Conservation (phyloP, 2,329 filamentous ascomycete species). For the Fusarium dlaminii region DNA sequence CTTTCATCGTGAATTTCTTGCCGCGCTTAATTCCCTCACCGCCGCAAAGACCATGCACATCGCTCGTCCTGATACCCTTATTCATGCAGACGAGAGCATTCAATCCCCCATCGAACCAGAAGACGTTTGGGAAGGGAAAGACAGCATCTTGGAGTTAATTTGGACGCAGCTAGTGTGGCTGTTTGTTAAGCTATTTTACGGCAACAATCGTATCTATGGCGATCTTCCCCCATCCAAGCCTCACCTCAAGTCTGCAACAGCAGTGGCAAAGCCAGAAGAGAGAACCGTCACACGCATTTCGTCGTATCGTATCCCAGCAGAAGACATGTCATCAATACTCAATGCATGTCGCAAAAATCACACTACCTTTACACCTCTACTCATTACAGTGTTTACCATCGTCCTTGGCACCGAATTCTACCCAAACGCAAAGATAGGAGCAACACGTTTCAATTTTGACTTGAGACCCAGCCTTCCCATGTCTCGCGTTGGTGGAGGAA, state of each 20-base stretch:
- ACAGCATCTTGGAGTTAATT: neutral
- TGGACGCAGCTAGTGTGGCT: neutral
- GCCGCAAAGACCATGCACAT: fast-evolving
- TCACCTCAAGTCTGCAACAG: neutral
- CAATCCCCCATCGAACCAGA: neutral
- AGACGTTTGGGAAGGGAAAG: neutral
- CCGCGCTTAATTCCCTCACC: neutral
- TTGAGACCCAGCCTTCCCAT: slow-evolving; percentile 2
- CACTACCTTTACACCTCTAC: slow-evolving; percentile 38
- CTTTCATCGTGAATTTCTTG: slow-evolving; percentile 25
- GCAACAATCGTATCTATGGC: neutral
- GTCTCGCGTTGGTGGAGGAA: neutral
- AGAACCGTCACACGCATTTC: slow-evolving; percentile 15
- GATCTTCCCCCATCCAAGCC: neutral
- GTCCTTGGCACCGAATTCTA: slow-evolving; percentile 36
- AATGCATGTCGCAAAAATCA: slow-evolving; percentile 30
- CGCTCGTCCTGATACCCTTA: neutral
- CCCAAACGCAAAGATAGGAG: slow-evolving; percentile 33
- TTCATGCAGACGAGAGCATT: neutral
- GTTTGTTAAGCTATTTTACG: neutral
- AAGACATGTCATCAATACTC: slow-evolving; percentile 9
- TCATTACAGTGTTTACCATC: slow-evolving; percentile 15
- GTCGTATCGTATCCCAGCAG: slow-evolving; percentile 12
- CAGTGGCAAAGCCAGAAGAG: neutral
- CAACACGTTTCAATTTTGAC: slow-evolving; percentile 17